Percentiles rank a stretch among this genome's conserved stretches.
phyloP scores from a whole-genome alignment of 2,329 filamentous ascomycete genomes.

The Plectosphaerella cucumerina region DNA sequence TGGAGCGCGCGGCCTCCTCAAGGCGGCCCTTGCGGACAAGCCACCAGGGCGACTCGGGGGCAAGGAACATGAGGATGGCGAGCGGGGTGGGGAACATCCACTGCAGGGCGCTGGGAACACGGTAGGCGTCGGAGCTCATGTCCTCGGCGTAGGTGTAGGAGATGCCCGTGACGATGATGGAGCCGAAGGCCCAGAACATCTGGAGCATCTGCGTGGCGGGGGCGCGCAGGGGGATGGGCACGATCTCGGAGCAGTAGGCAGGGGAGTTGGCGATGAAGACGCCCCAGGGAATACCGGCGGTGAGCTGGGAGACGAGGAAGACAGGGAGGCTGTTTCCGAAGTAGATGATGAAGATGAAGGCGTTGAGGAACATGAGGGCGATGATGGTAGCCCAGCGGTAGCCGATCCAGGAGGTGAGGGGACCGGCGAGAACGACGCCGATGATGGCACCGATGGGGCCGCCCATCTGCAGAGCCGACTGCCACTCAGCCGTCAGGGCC shows the following conservation, averaged over 20 bases:
- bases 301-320: constrained; percentile 49
- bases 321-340: constrained; percentile 37
- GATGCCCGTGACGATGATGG: constrained; percentile 55
- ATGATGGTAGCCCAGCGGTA: constrained; percentile 56
- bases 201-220: constrained; percentile 59
- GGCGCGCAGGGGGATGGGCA: constrained; percentile 53
- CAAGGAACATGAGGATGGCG: constrained; percentile 43
- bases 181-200: constrained; percentile 62
- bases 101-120: constrained; percentile 51
- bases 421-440: constrained; percentile 55
- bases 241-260: constrained; percentile 59
- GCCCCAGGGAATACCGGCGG: constrained; percentile 62
- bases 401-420: constrained; percentile 53
- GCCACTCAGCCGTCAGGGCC: constrained; percentile 50
- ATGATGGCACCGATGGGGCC: constrained; percentile 57
- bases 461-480: constrained; percentile 50
- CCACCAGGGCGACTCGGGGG: constrained; percentile 53
- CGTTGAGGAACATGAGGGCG: constrained; percentile 53
- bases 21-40: constrained; percentile 47
- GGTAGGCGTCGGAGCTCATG: constrained; percentile 14
- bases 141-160: constrained; percentile 47
- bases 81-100: constrained; percentile 56
- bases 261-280: constrained; percentile 63
- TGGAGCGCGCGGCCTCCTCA: constrained; percentile 35
- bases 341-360: constrained; percentile 50